Evolutionary conservation across 768 basidiomycete species (phyloP).

Genomic region (Rhizopogon vinicolor): DNA sequence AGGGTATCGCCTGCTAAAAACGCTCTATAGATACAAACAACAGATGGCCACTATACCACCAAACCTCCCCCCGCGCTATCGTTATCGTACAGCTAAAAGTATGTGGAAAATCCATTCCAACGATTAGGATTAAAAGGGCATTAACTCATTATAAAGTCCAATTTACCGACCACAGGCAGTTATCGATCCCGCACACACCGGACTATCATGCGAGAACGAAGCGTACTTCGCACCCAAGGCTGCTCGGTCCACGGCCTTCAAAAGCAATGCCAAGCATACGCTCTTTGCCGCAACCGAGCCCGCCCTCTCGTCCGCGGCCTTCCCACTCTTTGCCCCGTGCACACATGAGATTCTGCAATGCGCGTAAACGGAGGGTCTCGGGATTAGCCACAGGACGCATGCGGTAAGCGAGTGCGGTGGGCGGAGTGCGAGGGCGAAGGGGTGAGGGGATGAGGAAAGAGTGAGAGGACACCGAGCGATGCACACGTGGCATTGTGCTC

Average conservation of each 20-base stretch:
- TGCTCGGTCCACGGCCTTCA: constrained; percentile 56
- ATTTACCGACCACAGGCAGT: constrained; percentile 7
- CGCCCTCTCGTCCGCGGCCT: constrained; percentile 43
- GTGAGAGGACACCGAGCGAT: constrained; percentile 28
- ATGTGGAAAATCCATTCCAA: constrained; percentile 3
- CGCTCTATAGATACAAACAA: constrained; percentile 7
- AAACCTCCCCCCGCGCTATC: not conserved
- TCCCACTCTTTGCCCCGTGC: constrained; percentile 42
- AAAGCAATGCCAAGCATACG: constrained; percentile 54
- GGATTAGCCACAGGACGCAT: constrained; percentile 60
- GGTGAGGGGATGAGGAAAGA: constrained; percentile 37
- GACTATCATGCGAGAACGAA: constrained; percentile 24
- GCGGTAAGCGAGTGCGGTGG: constrained; percentile 34
- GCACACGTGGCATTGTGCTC: constrained; percentile 21
- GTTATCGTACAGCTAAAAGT: not conserved
- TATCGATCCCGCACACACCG: not conserved
- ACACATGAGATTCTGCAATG: constrained; percentile 53
- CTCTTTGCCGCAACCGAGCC: constrained; percentile 52
- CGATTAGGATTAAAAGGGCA: constrained; percentile 29
- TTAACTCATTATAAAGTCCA: constrained; percentile 24
- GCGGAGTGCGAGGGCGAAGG: constrained; percentile 34
- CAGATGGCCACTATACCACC: not conserved
- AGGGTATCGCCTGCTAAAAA: constrained; percentile 3
- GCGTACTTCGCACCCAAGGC: constrained; percentile 38
- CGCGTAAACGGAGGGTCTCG: constrained; percentile 50